Conservation (phyloP, 352 stramenopile genomes). For the Pythium apleroticum region DNA sequence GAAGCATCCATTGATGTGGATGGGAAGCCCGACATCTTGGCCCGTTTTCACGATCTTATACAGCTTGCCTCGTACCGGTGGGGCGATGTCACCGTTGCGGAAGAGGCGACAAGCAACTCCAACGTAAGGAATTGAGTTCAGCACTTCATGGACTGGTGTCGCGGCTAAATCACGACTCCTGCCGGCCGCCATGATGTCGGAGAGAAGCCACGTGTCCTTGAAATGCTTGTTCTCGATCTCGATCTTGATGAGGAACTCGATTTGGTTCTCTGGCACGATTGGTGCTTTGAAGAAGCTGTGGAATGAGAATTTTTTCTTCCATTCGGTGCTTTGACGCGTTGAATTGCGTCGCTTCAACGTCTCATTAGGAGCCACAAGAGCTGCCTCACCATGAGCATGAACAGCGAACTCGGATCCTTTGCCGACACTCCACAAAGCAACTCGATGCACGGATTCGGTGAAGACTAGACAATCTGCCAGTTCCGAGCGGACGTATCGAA, state of each 20-base stretch:
- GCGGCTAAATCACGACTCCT: slow-evolving; percentile 68
- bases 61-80: slow-evolving; percentile 49
- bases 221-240: slow-evolving; percentile 56
- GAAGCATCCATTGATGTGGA: slow-evolving; percentile 81
- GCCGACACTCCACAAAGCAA: slow-evolving; percentile 68
- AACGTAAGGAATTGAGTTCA: slow-evolving; percentile 65
- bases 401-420: slow-evolving; percentile 62
- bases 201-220: slow-evolving; percentile 62
- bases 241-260: slow-evolving; percentile 64
- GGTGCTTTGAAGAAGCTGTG: slow-evolving; percentile 77
- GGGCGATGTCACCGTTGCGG: slow-evolving; percentile 40
- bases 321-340: slow-evolving; percentile 58
- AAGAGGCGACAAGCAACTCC: slow-evolving; percentile 64
- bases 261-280: slow-evolving; percentile 56
- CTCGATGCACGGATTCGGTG: slow-evolving; percentile 56
- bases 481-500: slow-evolving; percentile 44
- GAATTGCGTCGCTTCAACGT: slow-evolving; percentile 48
- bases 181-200: slow-evolving; percentile 64
- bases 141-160: slow-evolving; percentile 56
- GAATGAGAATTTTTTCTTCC: slow-evolving; percentile 77
- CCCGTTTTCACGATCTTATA: slow-evolving; percentile 58
- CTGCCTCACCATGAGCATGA: slow-evolving; percentile 51
- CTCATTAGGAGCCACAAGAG: slow-evolving; percentile 34
- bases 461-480: slow-evolving; percentile 67
- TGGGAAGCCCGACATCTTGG: slow-evolving; percentile 48